Conservation (phyloP, 176 grass and related monocot genomes). For the Phyllostachys edulis region DNA sequence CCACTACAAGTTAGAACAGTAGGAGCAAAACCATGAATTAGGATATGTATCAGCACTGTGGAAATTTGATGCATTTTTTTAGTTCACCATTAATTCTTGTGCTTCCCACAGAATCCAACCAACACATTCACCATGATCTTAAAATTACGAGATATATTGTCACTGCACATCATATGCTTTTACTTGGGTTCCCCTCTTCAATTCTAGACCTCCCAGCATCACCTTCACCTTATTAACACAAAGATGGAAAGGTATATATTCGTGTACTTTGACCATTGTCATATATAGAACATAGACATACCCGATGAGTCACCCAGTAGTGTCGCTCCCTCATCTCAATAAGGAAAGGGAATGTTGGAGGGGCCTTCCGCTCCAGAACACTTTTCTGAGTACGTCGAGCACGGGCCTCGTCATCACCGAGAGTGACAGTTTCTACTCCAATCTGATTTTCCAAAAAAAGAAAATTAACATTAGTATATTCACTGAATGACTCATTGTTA, state of each 20-base stretch:
- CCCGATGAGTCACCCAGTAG: slow-evolving; percentile 89
- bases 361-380: slow-evolving; percentile 83
- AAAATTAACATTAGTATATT: slow-evolving; percentile 15
- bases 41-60: not conserved
- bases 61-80: not conserved
- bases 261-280: too few relatives aligned
- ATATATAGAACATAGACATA: slow-evolving; percentile 37
- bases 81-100: not conserved
- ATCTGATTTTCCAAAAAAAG: slow-evolving; percentile 52
- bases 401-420: slow-evolving; percentile 91
- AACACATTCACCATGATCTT: not conserved
- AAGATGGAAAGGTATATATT: not conserved
- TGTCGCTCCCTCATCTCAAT: slow-evolving; percentile 96
- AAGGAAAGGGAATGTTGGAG: slow-evolving; percentile 92
- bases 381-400: slow-evolving; percentile 91
- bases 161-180: not conserved
- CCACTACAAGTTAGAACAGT: not conserved
- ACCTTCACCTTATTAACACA: slow-evolving; percentile 8
- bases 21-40: not conserved
- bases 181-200: not conserved
- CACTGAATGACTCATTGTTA: not conserved
- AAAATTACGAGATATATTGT: slow-evolving; percentile 12
- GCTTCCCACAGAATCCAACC: not conserved
- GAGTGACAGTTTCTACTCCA: slow-evolving; percentile 92
- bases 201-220: not conserved